Conservation (phyloP, 176 grass and related monocot species). For the Oryza nivara region DNA sequence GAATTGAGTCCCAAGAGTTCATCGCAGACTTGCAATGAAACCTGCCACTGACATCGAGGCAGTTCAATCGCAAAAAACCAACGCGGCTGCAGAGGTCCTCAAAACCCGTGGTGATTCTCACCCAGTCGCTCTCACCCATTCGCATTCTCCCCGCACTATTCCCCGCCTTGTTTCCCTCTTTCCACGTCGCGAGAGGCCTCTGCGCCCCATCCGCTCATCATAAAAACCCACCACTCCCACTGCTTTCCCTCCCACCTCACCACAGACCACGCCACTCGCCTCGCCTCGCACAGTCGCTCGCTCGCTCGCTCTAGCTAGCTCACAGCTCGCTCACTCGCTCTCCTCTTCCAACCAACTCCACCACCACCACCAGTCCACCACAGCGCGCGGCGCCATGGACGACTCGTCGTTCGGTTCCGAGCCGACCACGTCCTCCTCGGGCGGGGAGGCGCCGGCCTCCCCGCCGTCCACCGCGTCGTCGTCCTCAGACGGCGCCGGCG, state of each 20-base stretch:
- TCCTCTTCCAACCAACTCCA: conserved; percentile 49
- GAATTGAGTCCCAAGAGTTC: not conserved
- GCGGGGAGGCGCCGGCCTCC: conserved; percentile 18
- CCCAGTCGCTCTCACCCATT: not conserved
- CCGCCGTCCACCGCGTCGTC: conserved; percentile 40
- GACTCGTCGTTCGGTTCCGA: conserved; percentile 53
- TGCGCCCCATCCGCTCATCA: conserved; percentile 41
- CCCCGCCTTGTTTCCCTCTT: conserved; percentile 29
- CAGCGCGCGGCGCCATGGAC: conserved; percentile 22
- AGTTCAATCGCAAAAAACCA: conserved; percentile 9
- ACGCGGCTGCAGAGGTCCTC: not conserved
- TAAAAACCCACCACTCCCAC: conserved; percentile 48
- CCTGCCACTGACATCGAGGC: too few species aligned
- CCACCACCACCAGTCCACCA: conserved; percentile 10
- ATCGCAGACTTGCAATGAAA: not conserved
- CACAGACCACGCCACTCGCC: not conserved
- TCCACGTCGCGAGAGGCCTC: not conserved
- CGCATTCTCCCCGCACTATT: not conserved
- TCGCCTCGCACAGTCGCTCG: conserved; percentile 13
- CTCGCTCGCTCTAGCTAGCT: not conserved
- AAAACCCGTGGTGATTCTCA: conserved; percentile 11
- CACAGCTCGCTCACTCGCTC: conserved; percentile 2
- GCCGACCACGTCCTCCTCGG: conserved; percentile 45
- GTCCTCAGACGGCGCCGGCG: not conserved
- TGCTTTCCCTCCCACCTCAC: conserved; percentile 27